A percentile compares a stretch with the other conserved stretches of the same genome.
Evolutionary conservation across 805 yeast species (phyloP).

Genomic region (Wickerhamiella sorbophila): DNA sequence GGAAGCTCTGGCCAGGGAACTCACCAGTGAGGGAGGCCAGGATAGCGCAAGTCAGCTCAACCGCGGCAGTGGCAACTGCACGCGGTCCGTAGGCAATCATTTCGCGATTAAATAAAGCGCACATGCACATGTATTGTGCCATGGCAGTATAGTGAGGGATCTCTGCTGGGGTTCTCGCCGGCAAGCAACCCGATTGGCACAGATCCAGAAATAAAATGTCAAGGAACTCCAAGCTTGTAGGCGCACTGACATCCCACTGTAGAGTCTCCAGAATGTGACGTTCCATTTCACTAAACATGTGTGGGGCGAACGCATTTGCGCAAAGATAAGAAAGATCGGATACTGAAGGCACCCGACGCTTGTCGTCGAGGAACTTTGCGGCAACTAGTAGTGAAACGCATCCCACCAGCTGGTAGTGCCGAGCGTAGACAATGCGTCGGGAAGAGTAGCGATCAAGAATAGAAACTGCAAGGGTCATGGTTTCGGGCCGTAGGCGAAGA

Average conservation of each 20-base stretch:
- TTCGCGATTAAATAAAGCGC: slow-evolving; percentile 23
- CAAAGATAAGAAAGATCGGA: slow-evolving; percentile 59
- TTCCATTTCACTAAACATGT: slow-evolving; percentile 63
- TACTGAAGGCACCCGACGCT: slow-evolving; percentile 61
- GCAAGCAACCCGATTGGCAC: slow-evolving; percentile 7
- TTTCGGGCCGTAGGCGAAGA: slow-evolving; percentile 50
- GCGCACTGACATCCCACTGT: slow-evolving; percentile 58
- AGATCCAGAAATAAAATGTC: slow-evolving; percentile 14
- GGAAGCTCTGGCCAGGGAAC: neutral
- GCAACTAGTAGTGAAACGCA: slow-evolving; percentile 90
- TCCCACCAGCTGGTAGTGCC: slow-evolving; percentile 80
- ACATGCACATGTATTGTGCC: slow-evolving; percentile 25
- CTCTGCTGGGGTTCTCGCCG: slow-evolving; percentile 3
- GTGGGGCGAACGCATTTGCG: slow-evolving; percentile 46
- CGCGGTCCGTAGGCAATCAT: slow-evolving; percentile 22
- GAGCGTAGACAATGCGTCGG: slow-evolving; percentile 65
- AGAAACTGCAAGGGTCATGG: slow-evolving; percentile 52
- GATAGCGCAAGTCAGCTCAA: slow-evolving; percentile 22
- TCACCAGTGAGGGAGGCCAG: slow-evolving; percentile 13
- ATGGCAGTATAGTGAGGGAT: slow-evolving; percentile 18
- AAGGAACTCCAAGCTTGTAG: slow-evolving; percentile 37
- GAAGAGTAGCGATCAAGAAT: slow-evolving; percentile 87
- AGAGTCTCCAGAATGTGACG: slow-evolving; percentile 55
- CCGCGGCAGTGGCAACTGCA: slow-evolving; percentile 25
- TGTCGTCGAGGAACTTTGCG: slow-evolving; percentile 64